A percentile compares a stretch with the other conserved stretches of the same genome.
These are phyloP conservation scores for Silene latifolia DNA, from an alignment of 148 eudicot species.

Conservation along the genomic window DNA sequence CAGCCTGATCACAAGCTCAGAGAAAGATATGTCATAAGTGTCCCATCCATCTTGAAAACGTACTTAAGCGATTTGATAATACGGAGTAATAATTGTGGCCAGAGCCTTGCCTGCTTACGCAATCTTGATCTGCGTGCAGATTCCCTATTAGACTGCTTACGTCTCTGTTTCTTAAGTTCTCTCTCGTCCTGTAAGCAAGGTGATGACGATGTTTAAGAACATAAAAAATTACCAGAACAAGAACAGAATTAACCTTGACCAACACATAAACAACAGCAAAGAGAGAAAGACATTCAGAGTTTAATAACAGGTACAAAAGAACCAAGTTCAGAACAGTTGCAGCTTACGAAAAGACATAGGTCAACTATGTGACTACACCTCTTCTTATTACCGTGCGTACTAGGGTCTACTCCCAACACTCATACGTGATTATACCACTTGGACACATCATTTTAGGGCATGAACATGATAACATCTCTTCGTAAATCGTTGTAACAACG, in stretches of 20 bases:
- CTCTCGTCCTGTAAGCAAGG: constrained; percentile 74
- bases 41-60: neutral
- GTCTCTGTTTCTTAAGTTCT: constrained; percentile 88
- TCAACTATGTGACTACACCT: no score
- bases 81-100: neutral
- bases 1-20: constrained; percentile 45
- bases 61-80: neutral
- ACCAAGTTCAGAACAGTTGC: no score
- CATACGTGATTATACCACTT: no score
- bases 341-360: no score
- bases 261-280: neutral
- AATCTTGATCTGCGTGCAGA: constrained; percentile 95
- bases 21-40: neutral
- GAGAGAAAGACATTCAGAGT: neutral
- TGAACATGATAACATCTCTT: no score
- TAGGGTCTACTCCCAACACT: no score
- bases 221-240: neutral
- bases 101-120: constrained; percentile 76
- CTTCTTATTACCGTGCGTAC: no score
- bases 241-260: neutral
- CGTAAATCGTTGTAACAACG: no score
- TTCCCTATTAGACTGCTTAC: constrained; percentile 97
- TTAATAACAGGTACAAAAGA: no score
- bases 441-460: no score
- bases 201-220: no score